Conservation (phyloP, 2,329 filamentous ascomycete species). For the Hypoxylon sp. region DNA sequence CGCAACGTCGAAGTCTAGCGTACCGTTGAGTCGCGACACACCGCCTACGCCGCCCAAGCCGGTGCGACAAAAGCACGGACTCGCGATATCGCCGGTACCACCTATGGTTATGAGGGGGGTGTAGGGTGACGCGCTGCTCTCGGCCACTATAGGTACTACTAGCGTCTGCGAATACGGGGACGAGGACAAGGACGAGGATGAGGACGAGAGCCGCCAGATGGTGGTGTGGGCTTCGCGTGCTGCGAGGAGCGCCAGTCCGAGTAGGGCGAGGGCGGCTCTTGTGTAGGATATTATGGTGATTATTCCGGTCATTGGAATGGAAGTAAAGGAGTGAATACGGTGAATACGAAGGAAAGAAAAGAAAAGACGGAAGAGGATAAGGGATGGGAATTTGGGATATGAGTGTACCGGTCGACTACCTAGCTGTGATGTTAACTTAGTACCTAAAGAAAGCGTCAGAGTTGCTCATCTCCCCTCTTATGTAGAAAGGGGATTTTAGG, state of each 20-base stretch:
- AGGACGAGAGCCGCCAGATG: background rate
- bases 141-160: too few relatives aligned
- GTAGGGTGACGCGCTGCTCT: too few relatives aligned
- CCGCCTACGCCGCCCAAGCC: background rate
- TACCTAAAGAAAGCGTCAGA: background rate
- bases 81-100: background rate
- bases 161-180: too few relatives aligned
- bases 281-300: slow-evolving; percentile 5
- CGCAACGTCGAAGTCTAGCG: background rate
- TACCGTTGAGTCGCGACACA: background rate
- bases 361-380: background rate
- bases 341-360: background rate
- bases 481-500: background rate
- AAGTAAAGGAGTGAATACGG: background rate
- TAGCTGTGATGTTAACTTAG: too few relatives aligned
- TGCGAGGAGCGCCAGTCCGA: background rate
- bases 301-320: background rate
- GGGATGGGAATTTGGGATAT: too few relatives aligned
- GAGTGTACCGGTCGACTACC: too few relatives aligned
- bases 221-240: background rate
- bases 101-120: background rate
- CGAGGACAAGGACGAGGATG: too few relatives aligned
- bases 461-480: too few relatives aligned
- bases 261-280: background rate
- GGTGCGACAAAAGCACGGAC: background rate